Evolutionary conservation across 148 eudicot species (phyloP), one percentile per base, ranked within the genome.

Genomic region (Arctostaphylos glauca): DNA sequence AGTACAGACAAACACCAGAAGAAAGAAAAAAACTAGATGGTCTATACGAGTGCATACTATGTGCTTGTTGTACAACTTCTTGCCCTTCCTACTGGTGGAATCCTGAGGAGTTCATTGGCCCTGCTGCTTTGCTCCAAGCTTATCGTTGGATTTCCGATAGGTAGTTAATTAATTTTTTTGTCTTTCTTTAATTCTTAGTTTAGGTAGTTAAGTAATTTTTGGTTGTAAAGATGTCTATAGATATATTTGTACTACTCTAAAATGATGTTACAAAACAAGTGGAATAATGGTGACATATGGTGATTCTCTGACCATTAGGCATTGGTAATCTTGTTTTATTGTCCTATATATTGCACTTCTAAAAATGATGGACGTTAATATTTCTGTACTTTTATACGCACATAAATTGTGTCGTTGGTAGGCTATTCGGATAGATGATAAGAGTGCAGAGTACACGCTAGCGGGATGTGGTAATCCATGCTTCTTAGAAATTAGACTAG

Each of bases 51-150:
- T 95, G 96, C 87, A 90, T 92, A 70, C 70, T 95, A 31, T 95
- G 98, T 75, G 98, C 98, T 60, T 93, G 96, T 77, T 93, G 98
- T 70, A 86, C 88, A 41, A 84, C 94, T 8, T 84, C 98, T 9
- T 95, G 98, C 85, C 98, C 98, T 44, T 86, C 95, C 0, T 95
- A 93, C 59, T 95, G 98, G 97, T 95, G 97, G 95, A 92, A 90
- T 79, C 93, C 94, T 4, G 97, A 93, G 88, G 85, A 88, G 84
- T 95, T 85, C 85, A 76, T 88, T 79, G 98, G 98, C 58, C 98
- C 95, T 0, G 98, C 98, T 0, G 91, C 97, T 0, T 80, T 93
- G 82, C 83, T 93, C n/a, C 89, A 92, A 21, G 95, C 95, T 3
- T 90, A 88, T 80, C 89, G 94, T 41, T 95, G 98, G 97, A 76